Evolutionary conservation across 371 early-diverging fungal genomes (phyloP).

Genomic region (Dichotomocladium elegans): DNA sequence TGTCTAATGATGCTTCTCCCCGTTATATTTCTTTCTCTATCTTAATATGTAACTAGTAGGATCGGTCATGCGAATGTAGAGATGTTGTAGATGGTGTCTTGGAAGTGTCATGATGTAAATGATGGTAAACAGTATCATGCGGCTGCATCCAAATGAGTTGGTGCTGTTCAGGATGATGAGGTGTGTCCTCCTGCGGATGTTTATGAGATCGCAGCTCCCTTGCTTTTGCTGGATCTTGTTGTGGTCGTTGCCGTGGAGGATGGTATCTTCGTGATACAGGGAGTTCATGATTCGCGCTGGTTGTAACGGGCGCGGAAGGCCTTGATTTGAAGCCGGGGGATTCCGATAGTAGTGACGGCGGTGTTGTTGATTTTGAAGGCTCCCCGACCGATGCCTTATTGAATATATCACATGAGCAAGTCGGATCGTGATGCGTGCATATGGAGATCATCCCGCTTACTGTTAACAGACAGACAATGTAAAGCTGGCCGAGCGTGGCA

Average conservation of each 20-base stretch:
- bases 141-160: slow-evolving; percentile 12
- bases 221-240: not conserved
- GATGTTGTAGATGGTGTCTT: not conserved
- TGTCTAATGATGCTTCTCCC: too few relatives aligned
- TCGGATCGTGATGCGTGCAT: too few relatives aligned
- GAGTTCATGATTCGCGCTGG: not conserved
- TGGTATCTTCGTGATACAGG: not conserved
- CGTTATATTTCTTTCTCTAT: too few relatives aligned
- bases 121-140: slow-evolving; percentile 8
- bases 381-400: too few relatives aligned
- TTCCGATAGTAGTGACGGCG: too few relatives aligned
- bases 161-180: not conserved
- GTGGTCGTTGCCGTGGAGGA: not conserved
- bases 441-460: not conserved
- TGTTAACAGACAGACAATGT: slow-evolving; percentile 28
- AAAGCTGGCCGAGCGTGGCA: slow-evolving; percentile 21
- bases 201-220: not conserved
- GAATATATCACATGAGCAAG: too few relatives aligned
- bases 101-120: too few relatives aligned
- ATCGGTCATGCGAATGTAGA: too few relatives aligned
- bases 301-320: too few relatives aligned
- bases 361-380: too few relatives aligned
- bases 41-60: too few relatives aligned
- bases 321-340: too few relatives aligned
- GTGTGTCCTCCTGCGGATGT: not conserved